Percentiles rank a stretch among this genome's conserved stretches.
These are phyloP conservation scores for Tolypocladium cylindrosporum DNA, from an alignment of 2,329 filamentous ascomycete genomes.

Conservation along the genomic window DNA sequence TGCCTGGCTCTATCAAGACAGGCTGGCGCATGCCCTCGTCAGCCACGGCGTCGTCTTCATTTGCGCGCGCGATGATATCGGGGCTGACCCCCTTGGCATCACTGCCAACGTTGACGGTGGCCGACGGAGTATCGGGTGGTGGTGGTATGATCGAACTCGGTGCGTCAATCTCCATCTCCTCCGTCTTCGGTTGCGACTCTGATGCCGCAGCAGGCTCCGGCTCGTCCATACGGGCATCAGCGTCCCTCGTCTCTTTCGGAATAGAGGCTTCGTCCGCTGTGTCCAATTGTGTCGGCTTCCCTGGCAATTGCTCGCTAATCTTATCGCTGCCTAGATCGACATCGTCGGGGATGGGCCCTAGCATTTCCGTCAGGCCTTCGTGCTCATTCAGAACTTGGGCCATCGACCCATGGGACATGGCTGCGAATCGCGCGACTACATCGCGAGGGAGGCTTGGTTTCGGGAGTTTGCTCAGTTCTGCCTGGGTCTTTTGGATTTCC, in stretches of 20 bases:
- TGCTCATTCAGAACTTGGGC: conserved; percentile 34
- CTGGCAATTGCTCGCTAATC: background rate
- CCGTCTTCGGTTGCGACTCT: conserved; percentile 24
- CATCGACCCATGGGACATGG: conserved; percentile 38
- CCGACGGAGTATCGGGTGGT: conserved; percentile 2
- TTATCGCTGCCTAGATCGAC: conserved; percentile 2
- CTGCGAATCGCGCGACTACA: conserved; percentile 35
- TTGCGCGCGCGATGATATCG: background rate
- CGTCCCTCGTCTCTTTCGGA: background rate
- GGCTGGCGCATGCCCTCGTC: background rate
- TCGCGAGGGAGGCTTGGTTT: conserved; percentile 26
- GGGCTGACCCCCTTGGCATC: background rate
- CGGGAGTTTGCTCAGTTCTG: conserved; percentile 36
- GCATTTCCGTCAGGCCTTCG: conserved; percentile 31
- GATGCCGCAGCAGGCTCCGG: conserved; percentile 9
- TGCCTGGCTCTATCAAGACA: conserved; percentile 14
- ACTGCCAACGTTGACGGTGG: background rate
- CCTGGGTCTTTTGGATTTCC: conserved; percentile 41
- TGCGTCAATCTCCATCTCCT: conserved; percentile 30
- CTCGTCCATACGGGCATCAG: conserved; percentile 1
- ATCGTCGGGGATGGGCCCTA: conserved; percentile 22
- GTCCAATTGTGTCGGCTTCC: background rate
- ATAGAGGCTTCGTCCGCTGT: background rate
- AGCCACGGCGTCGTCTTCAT: background rate
- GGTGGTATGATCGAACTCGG: conserved; percentile 4